Base-by-base conservation (phyloP, 495 filamentous ascomycete genomes). In the Astrothelium subdiscretum region DNA sequence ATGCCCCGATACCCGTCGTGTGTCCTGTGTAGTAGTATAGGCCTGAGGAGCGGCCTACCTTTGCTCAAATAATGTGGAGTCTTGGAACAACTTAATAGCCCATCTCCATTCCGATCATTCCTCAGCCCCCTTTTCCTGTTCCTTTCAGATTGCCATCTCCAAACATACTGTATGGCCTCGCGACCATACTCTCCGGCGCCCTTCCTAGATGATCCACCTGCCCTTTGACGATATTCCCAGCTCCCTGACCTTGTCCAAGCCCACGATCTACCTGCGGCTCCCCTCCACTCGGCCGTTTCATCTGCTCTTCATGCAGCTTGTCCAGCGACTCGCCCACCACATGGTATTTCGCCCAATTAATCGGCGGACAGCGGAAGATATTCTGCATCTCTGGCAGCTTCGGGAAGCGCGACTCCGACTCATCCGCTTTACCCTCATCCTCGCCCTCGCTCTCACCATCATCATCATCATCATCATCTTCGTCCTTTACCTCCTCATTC, bases 261-360 rank as follows among this genome's bases (percentile, higher is more conserved):
- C 67, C 64, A 20, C 57, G 40, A 5, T 74, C 69, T 43, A 72
- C 71, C 63, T 75, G 61, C 31, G 86, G 85, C 54, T 77, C 73
- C 1, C 85, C 80, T 66, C 27, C 73, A 76, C 8, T 29, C 0
- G 91, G 91, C 42, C 87, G 78, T 58, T 74, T 73, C 31, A 82
- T 66, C 73, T 95, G 89, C 73, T 94, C 87, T 61, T 83, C 80
- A 74, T 96, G 91, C 66, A 95, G 78, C 72, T 85, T 87, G 70
- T 95, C 89, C 51, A 96, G 74, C 12, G 87, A 79, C 61, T 88
- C 86, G 29, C 90, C 91, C 0, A 91, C 84, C 20, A 95, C 78
- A 62, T 86, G 87, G 71, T 96, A 96, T 70, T 95, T 90, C 5
- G 83, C 82, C 91, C 91, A 96, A 76, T 95, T 95, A 63, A 96